Conservation (phyloP, 305 asterid genomes). For the Fraxinus angustifolia region DNA sequence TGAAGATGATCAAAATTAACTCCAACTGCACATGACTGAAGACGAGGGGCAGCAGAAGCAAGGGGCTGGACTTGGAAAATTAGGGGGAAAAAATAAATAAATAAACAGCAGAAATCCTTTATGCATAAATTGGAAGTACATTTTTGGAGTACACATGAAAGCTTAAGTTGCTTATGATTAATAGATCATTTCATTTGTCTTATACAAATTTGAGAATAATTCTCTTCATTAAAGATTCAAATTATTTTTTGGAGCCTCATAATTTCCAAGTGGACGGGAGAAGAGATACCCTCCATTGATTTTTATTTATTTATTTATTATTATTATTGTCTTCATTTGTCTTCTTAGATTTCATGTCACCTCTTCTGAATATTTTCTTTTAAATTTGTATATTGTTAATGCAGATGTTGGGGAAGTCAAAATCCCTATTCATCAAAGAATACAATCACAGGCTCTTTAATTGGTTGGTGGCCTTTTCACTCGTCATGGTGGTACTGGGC, state of each 20-base stretch:
- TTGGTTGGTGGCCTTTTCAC: slow-evolving; percentile 95
- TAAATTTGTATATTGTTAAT: slow-evolving; percentile 18
- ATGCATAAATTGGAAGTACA: background rate
- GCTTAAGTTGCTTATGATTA: background rate
- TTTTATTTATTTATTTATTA: background rate
- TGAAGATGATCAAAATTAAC: background rate
- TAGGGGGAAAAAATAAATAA: background rate
- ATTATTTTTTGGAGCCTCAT: background rate
- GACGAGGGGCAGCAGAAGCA: background rate
- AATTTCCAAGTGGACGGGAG: background rate
- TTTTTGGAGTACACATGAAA: background rate
- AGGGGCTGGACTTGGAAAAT: background rate
- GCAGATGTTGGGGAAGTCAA: slow-evolving; percentile 97
- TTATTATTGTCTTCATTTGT: background rate
- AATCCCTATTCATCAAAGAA: slow-evolving; percentile 85
- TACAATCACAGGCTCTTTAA: slow-evolving; percentile 95
- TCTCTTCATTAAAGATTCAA: background rate
- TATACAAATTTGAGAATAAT: background rate
- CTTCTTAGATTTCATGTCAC: slow-evolving; percentile 3
- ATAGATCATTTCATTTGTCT: background rate
- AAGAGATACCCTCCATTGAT: background rate
- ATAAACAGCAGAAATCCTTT: background rate
- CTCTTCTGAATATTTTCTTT: slow-evolving; percentile 13
- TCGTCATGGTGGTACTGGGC: slow-evolving; percentile 96
- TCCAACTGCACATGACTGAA: background rate